Evolutionary conservation across 768 basidiomycete genomes (phyloP), one percentile per base, ranked within the genome.

Genomic region (Auricularia sp.): DNA sequence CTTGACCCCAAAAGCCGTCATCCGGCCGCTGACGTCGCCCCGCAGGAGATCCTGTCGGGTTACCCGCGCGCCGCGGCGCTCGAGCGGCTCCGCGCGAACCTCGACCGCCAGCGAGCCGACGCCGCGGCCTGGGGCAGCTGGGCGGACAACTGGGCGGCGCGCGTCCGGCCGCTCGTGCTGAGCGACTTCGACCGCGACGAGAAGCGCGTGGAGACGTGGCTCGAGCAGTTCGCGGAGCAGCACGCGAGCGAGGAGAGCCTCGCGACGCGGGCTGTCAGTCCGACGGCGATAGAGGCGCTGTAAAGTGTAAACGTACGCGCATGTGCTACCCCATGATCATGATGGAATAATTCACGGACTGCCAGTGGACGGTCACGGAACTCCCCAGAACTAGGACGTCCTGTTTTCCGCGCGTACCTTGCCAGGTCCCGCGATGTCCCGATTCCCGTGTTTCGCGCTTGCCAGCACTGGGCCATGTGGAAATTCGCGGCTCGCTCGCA

Each of bases 121-220:
- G 70, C 72, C 34, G 82, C 82, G 79, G 77, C 80, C 37, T 94
- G 91, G 91, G 76, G 79, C 29, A 83, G 83, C 0, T 98, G 94
- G 94, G 81, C 87, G 64, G 85, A 92, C 63, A 94, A 94, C 70
- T 98, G 94, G 94, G 81, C 83, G 62, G 77, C 75, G 54, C 78
- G 83, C 21, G 78, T 96, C 63, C 78, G 78, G 71, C 90, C 89
- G 16, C 71, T 93, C 39, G 70, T 83, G 29, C 64, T 80, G 39
- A 42, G 39, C 62, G 70, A 64, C 35, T 75, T 78, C 58, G 75
- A 70, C 14, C 47, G 21, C 21, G 56, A n/a, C 34, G 56, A 59
- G 34, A 24, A 14, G 24, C 16, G 56, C 16, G 56, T 35, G 34
- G 56, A 59, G 56, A 59, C 14, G 56, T 59, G 56, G 56, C 33